phyloP scores from a whole-genome alignment of 78 protist species.

The Dictyostelium capitatum region DNA sequence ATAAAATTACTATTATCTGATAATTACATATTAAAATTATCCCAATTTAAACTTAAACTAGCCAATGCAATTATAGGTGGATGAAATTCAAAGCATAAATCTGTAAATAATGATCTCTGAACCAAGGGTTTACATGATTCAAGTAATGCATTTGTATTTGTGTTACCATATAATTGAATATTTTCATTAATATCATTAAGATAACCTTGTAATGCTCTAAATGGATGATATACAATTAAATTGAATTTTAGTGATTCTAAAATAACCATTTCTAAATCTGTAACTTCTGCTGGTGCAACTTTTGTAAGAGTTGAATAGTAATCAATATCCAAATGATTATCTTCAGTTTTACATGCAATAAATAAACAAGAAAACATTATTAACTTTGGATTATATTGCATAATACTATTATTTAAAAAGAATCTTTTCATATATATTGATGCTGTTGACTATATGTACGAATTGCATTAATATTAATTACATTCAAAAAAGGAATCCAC shows the following conservation, averaged over 20 bases:
- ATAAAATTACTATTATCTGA: no score
- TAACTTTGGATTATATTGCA: slow-evolving; percentile 35
- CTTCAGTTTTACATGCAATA: slow-evolving; percentile 79
- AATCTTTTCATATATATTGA: slow-evolving; percentile 64
- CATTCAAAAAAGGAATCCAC: no score
- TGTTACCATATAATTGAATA: background rate
- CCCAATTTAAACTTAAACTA: slow-evolving; percentile 36
- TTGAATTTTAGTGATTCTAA: slow-evolving; percentile 56
- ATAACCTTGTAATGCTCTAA: slow-evolving; percentile 45
- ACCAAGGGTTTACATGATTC: slow-evolving; percentile 18
- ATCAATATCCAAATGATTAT: slow-evolving; percentile 66
- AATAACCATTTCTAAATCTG: slow-evolving; percentile 23
- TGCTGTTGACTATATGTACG: slow-evolving; percentile 52
- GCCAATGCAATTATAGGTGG: slow-evolving; percentile 62
- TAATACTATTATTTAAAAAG: slow-evolving; percentile 46
- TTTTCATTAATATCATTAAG: slow-evolving; percentile 41
- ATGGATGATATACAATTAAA: slow-evolving; percentile 61
- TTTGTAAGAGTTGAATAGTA: background rate
- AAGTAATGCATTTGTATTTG: background rate
- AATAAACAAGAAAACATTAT: slow-evolving; percentile 38
- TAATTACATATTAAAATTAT: slow-evolving; percentile 1
- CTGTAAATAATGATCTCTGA: slow-evolving; percentile 35
- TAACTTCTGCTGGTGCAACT: slow-evolving; percentile 13
- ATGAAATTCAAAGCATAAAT: slow-evolving; percentile 43
- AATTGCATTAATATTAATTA: no score